phyloP scores from a whole-genome alignment of 2,329 filamentous ascomycete species.

The Arachnomyces sp. region DNA sequence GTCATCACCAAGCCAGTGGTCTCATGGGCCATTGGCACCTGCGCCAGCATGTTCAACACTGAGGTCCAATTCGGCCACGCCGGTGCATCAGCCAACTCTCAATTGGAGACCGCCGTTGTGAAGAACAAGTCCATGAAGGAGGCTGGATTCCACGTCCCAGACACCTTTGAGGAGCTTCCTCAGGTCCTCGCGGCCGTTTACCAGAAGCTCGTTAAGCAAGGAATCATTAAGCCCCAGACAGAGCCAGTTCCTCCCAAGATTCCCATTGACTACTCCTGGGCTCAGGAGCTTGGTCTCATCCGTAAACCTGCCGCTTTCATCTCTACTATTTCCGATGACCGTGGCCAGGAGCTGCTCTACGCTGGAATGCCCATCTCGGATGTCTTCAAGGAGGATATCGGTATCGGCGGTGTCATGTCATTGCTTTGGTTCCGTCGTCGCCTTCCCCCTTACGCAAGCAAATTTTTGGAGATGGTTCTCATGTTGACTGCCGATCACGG shows the following conservation, averaged over 20 bases:
- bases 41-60: slow-evolving; percentile 99
- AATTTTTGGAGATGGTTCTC: slow-evolving; percentile 99
- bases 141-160: slow-evolving; percentile 86
- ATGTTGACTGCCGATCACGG: slow-evolving; percentile 99
- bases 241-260: slow-evolving; percentile 98
- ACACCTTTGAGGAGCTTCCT: slow-evolving; percentile 96
- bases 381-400: slow-evolving; percentile 97
- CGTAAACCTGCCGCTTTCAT: slow-evolving; percentile 99
- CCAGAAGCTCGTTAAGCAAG: slow-evolving; percentile 75
- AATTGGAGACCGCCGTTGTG: slow-evolving; percentile 89
- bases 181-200: slow-evolving; percentile 70
- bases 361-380: slow-evolving; percentile 99
- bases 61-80: slow-evolving; percentile 99
- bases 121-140: slow-evolving; percentile 98
- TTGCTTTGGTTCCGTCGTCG: slow-evolving; percentile 98
- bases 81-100: slow-evolving; percentile 97
- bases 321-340: slow-evolving; percentile 98
- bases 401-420: slow-evolving; percentile 99
- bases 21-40: slow-evolving; percentile 98
- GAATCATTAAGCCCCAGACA: slow-evolving; percentile 73
- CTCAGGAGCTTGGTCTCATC: slow-evolving; percentile 97
- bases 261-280: slow-evolving; percentile 99
- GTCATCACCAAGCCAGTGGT: slow-evolving; percentile 97
- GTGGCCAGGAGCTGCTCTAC: slow-evolving; percentile 97
- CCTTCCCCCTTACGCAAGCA: slow-evolving; percentile 90